Percentiles rank a stretch among this genome's conserved stretches.
These are phyloP conservation scores for Sporothrix schenckii DNA, from an alignment of 2,329 filamentous ascomycete genomes.

Conservation along the genomic window DNA sequence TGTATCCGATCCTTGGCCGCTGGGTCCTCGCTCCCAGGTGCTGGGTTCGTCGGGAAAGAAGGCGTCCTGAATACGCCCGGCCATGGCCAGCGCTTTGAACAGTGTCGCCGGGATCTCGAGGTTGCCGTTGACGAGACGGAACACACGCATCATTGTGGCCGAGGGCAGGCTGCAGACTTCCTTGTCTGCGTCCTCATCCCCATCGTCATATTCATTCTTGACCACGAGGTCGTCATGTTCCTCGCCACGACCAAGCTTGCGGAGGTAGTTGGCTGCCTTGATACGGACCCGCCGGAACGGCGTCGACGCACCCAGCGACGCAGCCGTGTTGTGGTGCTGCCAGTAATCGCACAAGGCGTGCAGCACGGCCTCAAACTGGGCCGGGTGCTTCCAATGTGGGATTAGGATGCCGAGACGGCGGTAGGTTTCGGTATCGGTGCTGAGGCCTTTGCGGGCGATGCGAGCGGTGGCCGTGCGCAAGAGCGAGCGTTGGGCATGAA, in stretches of 20 bases:
- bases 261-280: constrained; percentile 28
- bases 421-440: constrained; percentile 33
- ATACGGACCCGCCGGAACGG: constrained; percentile 27
- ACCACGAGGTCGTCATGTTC: neutral
- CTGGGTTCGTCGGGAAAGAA: constrained; percentile 33
- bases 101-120: constrained; percentile 33
- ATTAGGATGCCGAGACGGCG: constrained; percentile 33
- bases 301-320: constrained; percentile 22
- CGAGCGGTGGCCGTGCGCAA: constrained; percentile 25
- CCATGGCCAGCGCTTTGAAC: constrained; percentile 32
- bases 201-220: neutral
- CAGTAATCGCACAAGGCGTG: constrained; percentile 30
- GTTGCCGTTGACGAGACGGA: constrained; percentile 35
- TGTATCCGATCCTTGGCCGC: neutral
- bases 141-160: constrained; percentile 28
- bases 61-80: constrained; percentile 32
- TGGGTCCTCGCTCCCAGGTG: constrained; percentile 21
- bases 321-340: constrained; percentile 26
- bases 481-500: constrained; percentile 27
- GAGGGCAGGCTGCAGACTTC: constrained; percentile 22
- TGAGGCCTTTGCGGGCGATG: constrained; percentile 29
- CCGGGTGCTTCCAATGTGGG: constrained; percentile 26
- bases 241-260: constrained; percentile 3
- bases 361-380: constrained; percentile 27
- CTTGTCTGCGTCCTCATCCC: too few species aligned